phyloP scores from a whole-genome alignment of 2,329 filamentous ascomycete genomes.

The Exserohilum turcica region DNA sequence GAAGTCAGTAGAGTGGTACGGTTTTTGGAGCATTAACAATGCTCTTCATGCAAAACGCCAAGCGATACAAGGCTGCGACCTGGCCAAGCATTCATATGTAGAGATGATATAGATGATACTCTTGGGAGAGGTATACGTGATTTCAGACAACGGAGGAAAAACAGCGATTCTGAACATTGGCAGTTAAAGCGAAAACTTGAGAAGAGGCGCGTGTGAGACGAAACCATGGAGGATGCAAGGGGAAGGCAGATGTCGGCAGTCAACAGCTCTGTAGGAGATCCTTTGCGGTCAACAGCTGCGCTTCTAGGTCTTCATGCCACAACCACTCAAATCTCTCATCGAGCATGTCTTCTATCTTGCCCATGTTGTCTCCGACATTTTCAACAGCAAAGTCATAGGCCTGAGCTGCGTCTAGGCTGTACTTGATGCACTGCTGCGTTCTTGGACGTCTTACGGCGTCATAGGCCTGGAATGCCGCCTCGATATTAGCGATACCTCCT shows the following conservation, averaged over 20 bases:
- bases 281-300: slow-evolving; percentile 27
- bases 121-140: too few species aligned
- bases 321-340: slow-evolving; percentile 30
- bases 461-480: slow-evolving; percentile 45
- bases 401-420: slow-evolving; percentile 31
- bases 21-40: neutral
- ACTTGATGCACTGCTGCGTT: slow-evolving; percentile 44
- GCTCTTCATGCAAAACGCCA: neutral
- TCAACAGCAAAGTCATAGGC: slow-evolving; percentile 25
- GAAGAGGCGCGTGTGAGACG: too few species aligned
- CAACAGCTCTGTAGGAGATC: slow-evolving; percentile 2
- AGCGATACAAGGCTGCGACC: neutral
- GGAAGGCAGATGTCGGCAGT: too few species aligned
- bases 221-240: too few species aligned
- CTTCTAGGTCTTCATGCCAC: slow-evolving; percentile 38
- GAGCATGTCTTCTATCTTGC: slow-evolving; percentile 17
- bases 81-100: neutral
- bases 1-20: neutral
- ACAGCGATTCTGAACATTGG: too few species aligned
- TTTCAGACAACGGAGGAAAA: too few species aligned
- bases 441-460: slow-evolving; percentile 45
- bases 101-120: too few species aligned
- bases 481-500: slow-evolving; percentile 20
- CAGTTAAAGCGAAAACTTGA: too few species aligned
- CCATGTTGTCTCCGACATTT: slow-evolving; percentile 23